Evolutionary conservation across 2,329 filamentous ascomycete genomes (phyloP), one percentile per base, ranked within the genome.

Genomic region (Cladosporium sp.): DNA sequence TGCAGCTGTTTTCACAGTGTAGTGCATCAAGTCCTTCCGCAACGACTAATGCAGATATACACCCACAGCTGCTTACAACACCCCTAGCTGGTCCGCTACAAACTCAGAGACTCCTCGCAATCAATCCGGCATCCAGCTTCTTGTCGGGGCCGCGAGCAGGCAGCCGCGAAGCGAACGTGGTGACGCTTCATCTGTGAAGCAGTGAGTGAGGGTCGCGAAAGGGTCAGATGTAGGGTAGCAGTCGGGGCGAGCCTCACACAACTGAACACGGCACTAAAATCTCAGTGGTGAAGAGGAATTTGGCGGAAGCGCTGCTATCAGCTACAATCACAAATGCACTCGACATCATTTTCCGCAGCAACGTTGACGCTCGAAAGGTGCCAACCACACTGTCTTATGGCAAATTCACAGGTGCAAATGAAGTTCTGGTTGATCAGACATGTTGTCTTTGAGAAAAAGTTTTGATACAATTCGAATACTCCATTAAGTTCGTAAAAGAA

Each of bases 161-260:
- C 51, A 18, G 51, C 51, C 51, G 51, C 51, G 51, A 54, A 54
- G 51, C 28, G 51, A 54, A 54, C 51, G 26, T 32, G 51, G 18
- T 54, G 51, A 54, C 51, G 51, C 26, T 54, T 52, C 10, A 18
- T 14, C 8, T 26, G 47, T 6, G 5, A 15, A n/a, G 11, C 4
- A 1, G 41, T 44, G 3, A 12, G n/a, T 47, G n/a, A 3, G 11
- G n/a, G 8, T 5, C 41, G 41, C n/a, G 41, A 21, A 12, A 47
- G 41, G 10, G 14, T 4, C 32, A 54, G 15, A 32, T n/a, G 18
- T 30, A 1, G 12, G 7, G 8, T 7, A 32, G 38, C 18, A n/a
- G 38, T 18, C 15, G 15, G 36, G 10, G 18, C 38, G 18, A 44
- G 2, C 38, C 38, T 2, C 15, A 14, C 5, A 2, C 3, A 7